Base-by-base conservation (phyloP, 1,284 basidiomycete species). In the Thecaphora thlaspeos region DNA sequence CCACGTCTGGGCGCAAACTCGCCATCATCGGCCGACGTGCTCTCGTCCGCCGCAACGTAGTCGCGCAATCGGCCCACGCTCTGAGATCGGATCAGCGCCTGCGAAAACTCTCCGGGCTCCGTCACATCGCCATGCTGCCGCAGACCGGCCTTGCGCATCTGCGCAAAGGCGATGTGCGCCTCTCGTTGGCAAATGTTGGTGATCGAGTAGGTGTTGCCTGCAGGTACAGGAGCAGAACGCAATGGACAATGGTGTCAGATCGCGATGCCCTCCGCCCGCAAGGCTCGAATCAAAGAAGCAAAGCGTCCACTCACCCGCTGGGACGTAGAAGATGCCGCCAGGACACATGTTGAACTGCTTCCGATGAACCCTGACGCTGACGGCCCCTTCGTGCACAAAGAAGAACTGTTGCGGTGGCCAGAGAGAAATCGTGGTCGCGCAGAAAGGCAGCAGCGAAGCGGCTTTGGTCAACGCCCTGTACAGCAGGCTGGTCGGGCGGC, bases 181-280 rank as follows among this genome's bases (percentile, higher is more conserved):
- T 88, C 86, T 26, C 89, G 84, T 40, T 88, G 83, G 18, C 84
- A 85, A 21, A 94, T 86, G 78, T 97, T 97, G 72, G 88, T 84
- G 75, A 98, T 90, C 48, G 84, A 85, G 78, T 98, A 98, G 8
- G 84, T 84, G 78, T 98, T 98, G 24, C 91, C 91, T 89, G 70
- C 14, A 41, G 23, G n/a, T 2, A n/a, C n/a, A n/a, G n/a, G n/a
- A n/a, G n/a, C n/a, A n/a, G n/a, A n/a, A n/a, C n/a, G n/a, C n/a
- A n/a, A n/a, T n/a, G n/a, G 38, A 3, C 37, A 7, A 32, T 17
- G 39, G 1, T 37, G 36, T 21, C 18, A 2, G 7, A 5, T 26
- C 7, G n/a, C 24, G 17, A 34, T 26, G 17, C 30, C 15, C n/a
- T 18, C 30, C 19, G 4, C 24, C 5, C 4, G n/a, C 24, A 17